Evolutionary conservation across 2,329 filamentous ascomycete genomes (phyloP), one percentile per base, ranked within the genome.

Genomic region (Ophiocordyceps australis): DNA sequence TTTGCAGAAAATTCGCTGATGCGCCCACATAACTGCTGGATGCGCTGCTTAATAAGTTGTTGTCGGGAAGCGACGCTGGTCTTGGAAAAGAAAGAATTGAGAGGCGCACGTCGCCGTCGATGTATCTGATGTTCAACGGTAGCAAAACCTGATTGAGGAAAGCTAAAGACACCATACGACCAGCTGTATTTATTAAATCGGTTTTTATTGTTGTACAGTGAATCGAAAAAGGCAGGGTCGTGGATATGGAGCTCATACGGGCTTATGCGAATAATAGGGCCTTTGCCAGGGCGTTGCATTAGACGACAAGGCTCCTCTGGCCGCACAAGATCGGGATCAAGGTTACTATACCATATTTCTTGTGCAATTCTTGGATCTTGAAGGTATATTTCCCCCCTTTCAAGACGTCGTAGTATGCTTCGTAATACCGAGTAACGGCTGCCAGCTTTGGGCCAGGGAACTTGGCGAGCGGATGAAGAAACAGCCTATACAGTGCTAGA

Each of bases 371-470:
- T 21, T 39, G 24, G 7, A 46, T 46, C 25, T 45, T 35, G 10
- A 35, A 39, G 20, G 39, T 34, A 20, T 41, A 48, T 17, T 45
- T 31, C 4, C 45, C 42, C 13, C 30, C 33, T 2, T 30, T 26
- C 15, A 45, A 19, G 14, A 46, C 32, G 31, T 48, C 43, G 26
- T 41, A 45, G 32, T 41, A 52, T 14, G 38, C 45, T 29, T 53
- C 46, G 22, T 46, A 45, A 30, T 37, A 39, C 14, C 36, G 31
- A 1, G 41, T 47, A 6, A 40, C 22, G 1, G 47, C 47, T 1
- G 45, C 40, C 7, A 49, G 33, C 23, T 39, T 43, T 5, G 47
- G 45, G 9, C 49, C 47, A 0, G 48, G 48, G 14, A 52, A 38
- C 9, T 24, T 22, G 3, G 39, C 28, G 2, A 47, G 26, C 3